Evolutionary conservation across 2,329 filamentous ascomycete genomes (phyloP).

Genomic region (Myriosclerotinia curreyana): DNA sequence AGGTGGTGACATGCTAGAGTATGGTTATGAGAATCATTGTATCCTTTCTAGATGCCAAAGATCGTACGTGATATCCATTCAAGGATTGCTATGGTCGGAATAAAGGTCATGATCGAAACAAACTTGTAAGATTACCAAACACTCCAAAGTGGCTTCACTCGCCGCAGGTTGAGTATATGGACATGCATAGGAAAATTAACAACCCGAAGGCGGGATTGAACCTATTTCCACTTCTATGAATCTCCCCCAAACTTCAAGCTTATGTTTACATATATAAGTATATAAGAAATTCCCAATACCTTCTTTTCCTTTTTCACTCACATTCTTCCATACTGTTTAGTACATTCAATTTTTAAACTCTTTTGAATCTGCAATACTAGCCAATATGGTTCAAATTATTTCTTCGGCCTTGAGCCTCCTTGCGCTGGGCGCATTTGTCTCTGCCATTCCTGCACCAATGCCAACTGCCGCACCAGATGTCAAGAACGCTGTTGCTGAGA

Average conservation of each 20-base stretch:
- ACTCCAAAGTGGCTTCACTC: neutral
- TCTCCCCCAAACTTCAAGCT: conserved; percentile 7
- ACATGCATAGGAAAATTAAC: neutral
- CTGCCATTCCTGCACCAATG: conserved; percentile 27
- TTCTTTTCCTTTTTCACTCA: conserved; percentile 14
- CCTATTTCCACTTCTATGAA: neutral
- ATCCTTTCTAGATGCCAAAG: neutral
- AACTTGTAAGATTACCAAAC: neutral
- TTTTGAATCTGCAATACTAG: conserved; percentile 10
- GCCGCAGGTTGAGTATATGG: neutral
- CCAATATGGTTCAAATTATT: conserved; percentile 33
- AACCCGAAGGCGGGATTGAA: conserved; percentile 1
- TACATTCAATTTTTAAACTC: conserved; percentile 16
- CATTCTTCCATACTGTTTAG: conserved; percentile 11
- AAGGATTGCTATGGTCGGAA: conserved; percentile 1
- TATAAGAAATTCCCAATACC: conserved; percentile 2
- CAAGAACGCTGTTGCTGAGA: conserved; percentile 16
- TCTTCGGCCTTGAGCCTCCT: conserved; percentile 29
- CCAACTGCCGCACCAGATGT: conserved; percentile 34
- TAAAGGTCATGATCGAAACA: neutral
- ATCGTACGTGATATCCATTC: neutral
- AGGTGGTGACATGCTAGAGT: neutral
- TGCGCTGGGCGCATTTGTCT: conserved; percentile 25
- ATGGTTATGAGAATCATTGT: neutral
- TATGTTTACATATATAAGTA: neutral